A percentile compares a stretch with the other conserved stretches of the same genome.
Conservation (phyloP, 78 protist genomes). For the Diacronema lutheri region DNA sequence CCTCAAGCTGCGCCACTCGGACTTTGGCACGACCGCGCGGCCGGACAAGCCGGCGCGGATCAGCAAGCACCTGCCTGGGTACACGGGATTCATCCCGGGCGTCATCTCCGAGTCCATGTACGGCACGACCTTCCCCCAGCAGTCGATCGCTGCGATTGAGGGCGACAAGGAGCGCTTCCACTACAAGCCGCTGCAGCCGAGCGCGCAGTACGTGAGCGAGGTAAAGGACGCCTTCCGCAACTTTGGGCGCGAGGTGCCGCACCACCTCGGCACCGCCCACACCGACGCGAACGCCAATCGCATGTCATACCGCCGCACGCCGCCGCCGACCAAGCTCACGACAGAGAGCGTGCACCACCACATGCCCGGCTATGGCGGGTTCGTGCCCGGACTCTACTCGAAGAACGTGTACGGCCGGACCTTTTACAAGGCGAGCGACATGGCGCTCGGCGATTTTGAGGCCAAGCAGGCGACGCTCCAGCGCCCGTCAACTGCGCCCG, state of each 20-base stretch:
- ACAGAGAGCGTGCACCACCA: neutral
- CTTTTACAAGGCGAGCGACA: too few species aligned
- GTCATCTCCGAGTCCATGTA: neutral
- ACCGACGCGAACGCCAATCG: too few species aligned
- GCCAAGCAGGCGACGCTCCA: too few species aligned
- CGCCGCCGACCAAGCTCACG: too few species aligned
- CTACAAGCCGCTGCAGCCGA: neutral
- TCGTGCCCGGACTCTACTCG: neutral
- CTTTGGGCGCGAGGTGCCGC: too few species aligned
- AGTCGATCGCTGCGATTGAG: neutral
- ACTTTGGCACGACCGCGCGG: too few species aligned
- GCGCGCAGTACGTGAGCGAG: too few species aligned
- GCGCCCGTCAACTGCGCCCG: too few species aligned
- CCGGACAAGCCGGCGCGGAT: neutral
- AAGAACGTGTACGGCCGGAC: neutral
- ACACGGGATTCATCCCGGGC: slow-evolving; percentile 14
- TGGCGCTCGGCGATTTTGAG: too few species aligned
- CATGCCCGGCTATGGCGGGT: slow-evolving; percentile 9
- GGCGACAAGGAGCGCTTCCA: neutral
- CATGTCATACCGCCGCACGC: neutral
- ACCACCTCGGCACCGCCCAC: too few species aligned
- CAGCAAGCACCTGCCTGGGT: slow-evolving; percentile 1
- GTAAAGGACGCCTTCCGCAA: too few species aligned
- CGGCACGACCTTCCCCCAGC: neutral
- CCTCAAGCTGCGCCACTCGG: too few species aligned